A percentile compares a stretch with the other conserved stretches of the same genome.
phyloP scores from a whole-genome alignment of 176 grass and related monocot genomes.

The Carex myosuroides region DNA sequence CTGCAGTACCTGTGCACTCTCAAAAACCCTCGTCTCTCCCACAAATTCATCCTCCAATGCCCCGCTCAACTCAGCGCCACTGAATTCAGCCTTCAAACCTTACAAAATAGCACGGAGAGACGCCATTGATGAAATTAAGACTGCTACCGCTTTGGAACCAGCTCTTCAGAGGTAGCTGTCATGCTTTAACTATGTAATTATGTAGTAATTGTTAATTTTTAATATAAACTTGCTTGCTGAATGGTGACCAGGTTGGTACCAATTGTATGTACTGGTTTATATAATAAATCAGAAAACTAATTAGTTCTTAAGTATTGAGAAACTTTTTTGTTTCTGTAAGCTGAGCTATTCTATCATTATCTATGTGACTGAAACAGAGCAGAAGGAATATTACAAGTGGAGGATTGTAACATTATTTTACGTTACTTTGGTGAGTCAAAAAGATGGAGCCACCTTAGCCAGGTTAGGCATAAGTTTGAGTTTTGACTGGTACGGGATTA shows the following conservation, averaged over 20 bases:
- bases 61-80: neutral
- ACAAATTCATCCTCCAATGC: neutral
- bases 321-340: neutral
- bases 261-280: neutral
- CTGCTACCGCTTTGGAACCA: constrained; percentile 31
- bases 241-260: neutral
- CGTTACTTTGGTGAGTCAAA: constrained; percentile 56
- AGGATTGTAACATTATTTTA: constrained; percentile 79
- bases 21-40: constrained; percentile 19
- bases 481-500: neutral
- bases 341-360: neutral
- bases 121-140: constrained; percentile 56
- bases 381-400: constrained; percentile 54
- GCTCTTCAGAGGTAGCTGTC: constrained; percentile 52
- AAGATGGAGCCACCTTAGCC: constrained; percentile 55
- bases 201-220: neutral
- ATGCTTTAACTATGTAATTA: neutral
- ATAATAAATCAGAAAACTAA: neutral
- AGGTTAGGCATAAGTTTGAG: constrained; percentile 34
- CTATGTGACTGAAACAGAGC: constrained; percentile 29
- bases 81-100: neutral
- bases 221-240: neutral
- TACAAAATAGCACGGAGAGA: constrained; percentile 42
- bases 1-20: neutral
- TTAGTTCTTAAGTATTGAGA: neutral